Evolutionary conservation across 2,329 filamentous ascomycete species (phyloP).

Genomic region (Exophiala aquamarina): DNA sequence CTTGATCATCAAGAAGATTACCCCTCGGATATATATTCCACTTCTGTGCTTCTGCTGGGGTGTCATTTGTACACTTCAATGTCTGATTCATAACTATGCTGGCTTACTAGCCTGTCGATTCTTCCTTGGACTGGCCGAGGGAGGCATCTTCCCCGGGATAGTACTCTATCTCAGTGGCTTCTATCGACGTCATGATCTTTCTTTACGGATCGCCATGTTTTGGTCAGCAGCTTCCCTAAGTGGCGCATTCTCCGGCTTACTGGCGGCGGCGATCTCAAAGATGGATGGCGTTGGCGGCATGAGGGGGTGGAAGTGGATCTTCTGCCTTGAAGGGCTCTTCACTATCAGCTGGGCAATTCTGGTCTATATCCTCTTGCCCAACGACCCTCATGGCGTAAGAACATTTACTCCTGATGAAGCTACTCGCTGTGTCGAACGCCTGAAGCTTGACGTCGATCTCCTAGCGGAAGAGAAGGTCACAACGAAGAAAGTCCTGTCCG

Average conservation of each 20-base stretch:
- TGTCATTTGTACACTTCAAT: constrained; percentile 3
- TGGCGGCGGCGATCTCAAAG: constrained; percentile 83
- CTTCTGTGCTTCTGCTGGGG: constrained; percentile 22
- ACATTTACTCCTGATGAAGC: constrained; percentile 68
- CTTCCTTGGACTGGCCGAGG: constrained; percentile 44
- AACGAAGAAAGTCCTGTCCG: constrained; percentile 46
- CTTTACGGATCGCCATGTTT: constrained; percentile 74
- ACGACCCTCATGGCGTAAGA: constrained; percentile 70
- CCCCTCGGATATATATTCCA: constrained; percentile 54
- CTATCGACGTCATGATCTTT: constrained; percentile 75
- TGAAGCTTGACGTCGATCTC: constrained; percentile 49
- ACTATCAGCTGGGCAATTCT: constrained; percentile 28
- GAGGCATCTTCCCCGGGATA: constrained; percentile 27
- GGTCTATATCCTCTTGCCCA: constrained; percentile 64
- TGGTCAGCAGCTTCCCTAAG: constrained; percentile 79
- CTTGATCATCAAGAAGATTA: constrained; percentile 44
- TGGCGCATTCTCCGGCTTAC: constrained; percentile 80
- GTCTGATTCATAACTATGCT: constrained; percentile 33
- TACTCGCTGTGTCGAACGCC: constrained; percentile 65
- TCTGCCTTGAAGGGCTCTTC: constrained; percentile 32
- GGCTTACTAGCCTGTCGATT: constrained; percentile 49
- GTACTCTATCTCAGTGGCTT: constrained; percentile 35
- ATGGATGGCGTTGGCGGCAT: constrained; percentile 57
- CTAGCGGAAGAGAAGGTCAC: constrained; percentile 63
- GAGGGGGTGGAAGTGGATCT: constrained; percentile 6